phyloP scores from a whole-genome alignment of 2,329 filamentous ascomycete species.

The Ceratocystis colombiana region DNA sequence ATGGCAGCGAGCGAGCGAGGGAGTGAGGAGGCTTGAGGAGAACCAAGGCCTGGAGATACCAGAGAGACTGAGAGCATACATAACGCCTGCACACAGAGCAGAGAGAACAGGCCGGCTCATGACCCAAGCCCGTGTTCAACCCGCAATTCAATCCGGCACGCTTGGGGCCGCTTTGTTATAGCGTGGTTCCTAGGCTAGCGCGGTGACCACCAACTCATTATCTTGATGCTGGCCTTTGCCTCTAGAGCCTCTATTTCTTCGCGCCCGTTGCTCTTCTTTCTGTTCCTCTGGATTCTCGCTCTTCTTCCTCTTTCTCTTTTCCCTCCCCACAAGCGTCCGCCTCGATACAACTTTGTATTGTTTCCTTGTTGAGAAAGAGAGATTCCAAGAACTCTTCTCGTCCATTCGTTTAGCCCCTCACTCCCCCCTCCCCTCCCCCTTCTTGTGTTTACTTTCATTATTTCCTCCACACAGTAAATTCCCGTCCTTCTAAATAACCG shows the following conservation, averaged over 20 bases:
- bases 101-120: background rate
- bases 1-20: no score
- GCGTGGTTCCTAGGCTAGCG: conserved; percentile 6
- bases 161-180: conserved; percentile 2
- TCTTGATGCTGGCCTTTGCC: background rate
- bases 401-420: conserved; percentile 16
- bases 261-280: background rate
- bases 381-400: conserved; percentile 3
- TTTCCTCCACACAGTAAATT: background rate
- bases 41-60: background rate
- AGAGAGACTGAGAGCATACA: background rate
- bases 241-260: conserved; percentile 4
- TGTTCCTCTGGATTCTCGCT: background rate
- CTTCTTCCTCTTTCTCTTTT: background rate
- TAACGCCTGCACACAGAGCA: background rate
- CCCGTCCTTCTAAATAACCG: background rate
- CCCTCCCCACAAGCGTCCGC: background rate
- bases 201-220: background rate
- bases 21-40: background rate
- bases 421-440: no score
- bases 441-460: conserved; percentile 1
- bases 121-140: conserved; percentile 6
- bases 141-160: conserved; percentile 5
- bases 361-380: conserved; percentile 11
- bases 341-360: background rate